Percentiles rank a stretch among this genome's conserved stretches.
These are phyloP conservation scores for Drechslerella dactyloides DNA, from an alignment of 2,329 filamentous ascomycete species.

Conservation along the genomic window DNA sequence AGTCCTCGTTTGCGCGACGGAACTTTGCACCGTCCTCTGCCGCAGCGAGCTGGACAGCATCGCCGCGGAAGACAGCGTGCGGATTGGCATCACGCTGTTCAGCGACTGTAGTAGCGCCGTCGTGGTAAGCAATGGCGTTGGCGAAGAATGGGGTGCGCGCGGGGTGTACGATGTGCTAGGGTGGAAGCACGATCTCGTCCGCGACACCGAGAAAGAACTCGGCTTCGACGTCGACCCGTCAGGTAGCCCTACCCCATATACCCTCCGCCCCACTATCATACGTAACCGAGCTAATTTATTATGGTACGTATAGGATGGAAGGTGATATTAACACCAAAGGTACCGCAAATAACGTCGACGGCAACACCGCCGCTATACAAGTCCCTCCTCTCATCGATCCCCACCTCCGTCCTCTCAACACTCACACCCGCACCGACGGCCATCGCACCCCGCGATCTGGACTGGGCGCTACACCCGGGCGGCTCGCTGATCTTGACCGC, in stretches of 20 bases:
- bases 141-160: slow-evolving; percentile 56
- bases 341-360: slow-evolving; percentile 65
- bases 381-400: slow-evolving; percentile 63
- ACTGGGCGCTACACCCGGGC: slow-evolving; percentile 76
- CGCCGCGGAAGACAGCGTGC: slow-evolving; percentile 65
- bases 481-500: slow-evolving; percentile 71
- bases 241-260: slow-evolving; percentile 51
- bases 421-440: slow-evolving; percentile 59
- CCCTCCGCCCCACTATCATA: too few relatives aligned
- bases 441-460: slow-evolving; percentile 65
- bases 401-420: slow-evolving; percentile 56
- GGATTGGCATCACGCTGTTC: slow-evolving; percentile 72
- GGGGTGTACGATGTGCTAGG: slow-evolving; percentile 67
- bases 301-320: slow-evolving; percentile 71
- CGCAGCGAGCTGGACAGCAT: slow-evolving; percentile 71
- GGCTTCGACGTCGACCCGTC: slow-evolving; percentile 72
- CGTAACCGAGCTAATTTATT: too few relatives aligned
- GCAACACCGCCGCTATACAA: slow-evolving; percentile 65
- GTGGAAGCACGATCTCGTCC: slow-evolving; percentile 70
- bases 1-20: slow-evolving; percentile 70
- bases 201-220: slow-evolving; percentile 68
- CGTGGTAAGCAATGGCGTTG: slow-evolving; percentile 70
- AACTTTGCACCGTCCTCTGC: slow-evolving; percentile 68
- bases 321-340: slow-evolving; percentile 68
- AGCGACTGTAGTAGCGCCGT: slow-evolving; percentile 73